Percentiles rank a stretch among this genome's conserved stretches.
Evolutionary conservation across 2,329 filamentous ascomycete genomes (phyloP).

Genomic region (Elsinoe necatrix): DNA sequence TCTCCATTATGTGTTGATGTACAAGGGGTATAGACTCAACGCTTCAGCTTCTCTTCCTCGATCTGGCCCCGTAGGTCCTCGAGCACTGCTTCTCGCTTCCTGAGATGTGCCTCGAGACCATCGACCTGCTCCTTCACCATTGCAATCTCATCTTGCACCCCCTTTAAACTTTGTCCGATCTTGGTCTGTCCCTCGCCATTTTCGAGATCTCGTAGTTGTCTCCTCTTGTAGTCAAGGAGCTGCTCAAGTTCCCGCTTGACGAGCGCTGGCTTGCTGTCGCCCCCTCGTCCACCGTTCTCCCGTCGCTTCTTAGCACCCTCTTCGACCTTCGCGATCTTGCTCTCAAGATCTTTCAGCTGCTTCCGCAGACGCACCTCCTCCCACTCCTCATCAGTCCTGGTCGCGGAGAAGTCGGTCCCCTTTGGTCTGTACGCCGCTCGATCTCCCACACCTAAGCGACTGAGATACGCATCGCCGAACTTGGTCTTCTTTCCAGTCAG

Average conservation of each 20-base stretch:
- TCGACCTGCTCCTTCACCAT: slow-evolving; percentile 93
- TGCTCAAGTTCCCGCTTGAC: slow-evolving; percentile 93
- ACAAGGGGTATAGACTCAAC: slow-evolving; percentile 5
- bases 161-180: slow-evolving; percentile 64
- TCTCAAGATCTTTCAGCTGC: slow-evolving; percentile 79
- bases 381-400: slow-evolving; percentile 86
- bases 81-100: slow-evolving; percentile 64
- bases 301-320: slow-evolving; percentile 48
- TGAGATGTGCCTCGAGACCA: slow-evolving; percentile 74
- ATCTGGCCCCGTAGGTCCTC: slow-evolving; percentile 72
- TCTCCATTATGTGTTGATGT: background rate
- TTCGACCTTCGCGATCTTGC: slow-evolving; percentile 78
- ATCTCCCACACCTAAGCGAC: slow-evolving; percentile 67
- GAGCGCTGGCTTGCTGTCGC: slow-evolving; percentile 76
- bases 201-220: slow-evolving; percentile 66
- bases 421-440: slow-evolving; percentile 70
- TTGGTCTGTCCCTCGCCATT: slow-evolving; percentile 60
- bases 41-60: slow-evolving; percentile 56
- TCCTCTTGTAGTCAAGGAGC: slow-evolving; percentile 87
- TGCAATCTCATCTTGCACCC: slow-evolving; percentile 74
- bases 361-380: slow-evolving; percentile 93
- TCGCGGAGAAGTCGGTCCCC: slow-evolving; percentile 82
- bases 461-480: slow-evolving; percentile 95
- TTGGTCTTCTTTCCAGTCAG: slow-evolving; percentile 85
- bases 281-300: slow-evolving; percentile 45